Conservation (phyloP, 169 alveolate species). For the Babesia ovata region DNA sequence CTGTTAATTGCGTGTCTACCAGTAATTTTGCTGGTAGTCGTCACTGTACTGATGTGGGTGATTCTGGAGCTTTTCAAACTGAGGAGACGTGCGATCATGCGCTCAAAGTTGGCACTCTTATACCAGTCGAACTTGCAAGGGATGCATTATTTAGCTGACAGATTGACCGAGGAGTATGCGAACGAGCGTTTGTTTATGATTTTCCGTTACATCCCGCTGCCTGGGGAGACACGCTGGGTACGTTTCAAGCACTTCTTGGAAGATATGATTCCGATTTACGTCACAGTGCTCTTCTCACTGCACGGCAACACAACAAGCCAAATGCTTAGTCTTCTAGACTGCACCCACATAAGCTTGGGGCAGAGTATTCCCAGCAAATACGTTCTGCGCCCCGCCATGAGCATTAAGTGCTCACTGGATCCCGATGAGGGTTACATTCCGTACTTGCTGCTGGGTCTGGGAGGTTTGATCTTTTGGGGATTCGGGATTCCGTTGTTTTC, state of each 20-base stretch:
- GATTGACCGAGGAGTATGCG: constrained; percentile 70
- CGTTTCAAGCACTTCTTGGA: constrained; percentile 75
- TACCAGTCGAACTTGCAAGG: constrained; percentile 60
- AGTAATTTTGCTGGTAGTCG: constrained; percentile 65
- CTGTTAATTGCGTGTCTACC: constrained; percentile 74
- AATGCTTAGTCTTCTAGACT: constrained; percentile 80
- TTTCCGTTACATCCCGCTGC: constrained; percentile 81
- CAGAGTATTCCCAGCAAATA: constrained; percentile 70
- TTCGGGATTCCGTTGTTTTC: constrained; percentile 83
- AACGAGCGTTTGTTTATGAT: constrained; percentile 79
- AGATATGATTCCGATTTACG: constrained; percentile 86
- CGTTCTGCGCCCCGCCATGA: constrained; percentile 78
- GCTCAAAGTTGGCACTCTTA: constrained; percentile 45
- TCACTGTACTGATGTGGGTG: constrained; percentile 72
- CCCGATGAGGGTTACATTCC: constrained; percentile 64
- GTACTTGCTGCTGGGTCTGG: constrained; percentile 76
- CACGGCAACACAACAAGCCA: constrained; percentile 77
- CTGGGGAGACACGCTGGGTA: constrained; percentile 77
- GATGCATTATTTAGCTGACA: constrained; percentile 28
- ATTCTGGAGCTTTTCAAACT: constrained; percentile 63
- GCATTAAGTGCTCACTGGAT: constrained; percentile 72
- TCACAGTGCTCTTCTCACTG: constrained; percentile 81
- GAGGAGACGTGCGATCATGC: constrained; percentile 6
- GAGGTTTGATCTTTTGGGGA: constrained; percentile 80
- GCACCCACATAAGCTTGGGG: constrained; percentile 67